phyloP scores from a whole-genome alignment of 225 moss, liverwort and hornwort species.

The Climacium dendroides region DNA sequence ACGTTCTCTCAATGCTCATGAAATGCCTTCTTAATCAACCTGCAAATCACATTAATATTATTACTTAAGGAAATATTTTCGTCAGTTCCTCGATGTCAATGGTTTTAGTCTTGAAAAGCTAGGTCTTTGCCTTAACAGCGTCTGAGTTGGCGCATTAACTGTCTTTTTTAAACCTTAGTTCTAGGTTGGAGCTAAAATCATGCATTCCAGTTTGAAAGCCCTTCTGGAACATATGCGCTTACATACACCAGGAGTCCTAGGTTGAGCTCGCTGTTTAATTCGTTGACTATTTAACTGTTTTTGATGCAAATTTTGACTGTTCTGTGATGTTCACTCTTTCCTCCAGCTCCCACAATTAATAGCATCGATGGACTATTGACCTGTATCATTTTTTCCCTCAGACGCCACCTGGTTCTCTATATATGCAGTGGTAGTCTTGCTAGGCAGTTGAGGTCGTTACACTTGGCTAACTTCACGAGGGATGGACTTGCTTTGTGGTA shows the following conservation, averaged over 20 bases:
- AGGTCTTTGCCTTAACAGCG: background rate
- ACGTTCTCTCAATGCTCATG: background rate
- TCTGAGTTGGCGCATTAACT: background rate
- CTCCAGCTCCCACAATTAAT: background rate
- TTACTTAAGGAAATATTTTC: background rate
- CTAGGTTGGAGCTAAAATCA: background rate
- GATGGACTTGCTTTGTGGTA: background rate
- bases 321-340: background rate
- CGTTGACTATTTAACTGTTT: background rate
- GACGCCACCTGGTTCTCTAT: background rate
- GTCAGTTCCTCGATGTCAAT: background rate
- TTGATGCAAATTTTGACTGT: background rate
- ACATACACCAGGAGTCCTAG: background rate
- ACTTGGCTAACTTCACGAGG: background rate
- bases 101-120: background rate
- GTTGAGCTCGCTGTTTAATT: background rate
- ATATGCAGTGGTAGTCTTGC: background rate
- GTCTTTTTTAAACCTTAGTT: background rate
- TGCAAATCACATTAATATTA: background rate
- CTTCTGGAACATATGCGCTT: background rate
- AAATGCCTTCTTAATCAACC: background rate
- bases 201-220: background rate
- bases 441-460: constrained; percentile 13
- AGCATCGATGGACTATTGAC: background rate
- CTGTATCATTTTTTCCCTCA: background rate